Base-by-base conservation (phyloP, 306 rosid genomes). In the Vigna trinervia region DNA sequence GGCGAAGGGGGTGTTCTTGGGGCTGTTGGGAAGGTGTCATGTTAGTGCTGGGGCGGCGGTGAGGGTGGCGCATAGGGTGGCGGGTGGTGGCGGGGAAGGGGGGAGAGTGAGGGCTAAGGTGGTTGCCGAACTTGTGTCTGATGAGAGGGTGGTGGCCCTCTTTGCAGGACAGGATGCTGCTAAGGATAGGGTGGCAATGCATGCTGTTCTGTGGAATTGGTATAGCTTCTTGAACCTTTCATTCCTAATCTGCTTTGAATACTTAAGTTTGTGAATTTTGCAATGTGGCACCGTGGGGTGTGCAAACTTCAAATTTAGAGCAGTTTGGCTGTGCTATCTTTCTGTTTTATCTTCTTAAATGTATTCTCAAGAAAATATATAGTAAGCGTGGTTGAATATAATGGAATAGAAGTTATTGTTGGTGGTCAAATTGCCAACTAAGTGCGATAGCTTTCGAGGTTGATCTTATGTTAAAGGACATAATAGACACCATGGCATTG, bases 171-270 rank as follows among this genome's bases (percentile, higher is more conserved):
- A 89, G 84, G 88, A 80, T 0, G 82, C 85, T 48, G 86, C 87
- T 10, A 90, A 81, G 80, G 96, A 95, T 81, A 87, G 90, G 57
- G 85, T 72, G 61, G 88, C 91, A 65, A 95, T 95, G 97, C 93
- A 92, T 38, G 85, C 96, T 39, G 87, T 95, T 84, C 86, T 95
- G 6, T 95, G 98, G 98, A 95, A 92, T 82, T 92, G 98, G 98
- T 95, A 83, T 86, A 54, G 64, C 52, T 56, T 54, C 56, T n/a
- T 26, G 34, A 36, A 46, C 43, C 67, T 80, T 36, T 63, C 19
- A 83, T 36, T 63, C 39, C 62, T 65, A 71, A 17, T 75, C 43
- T 23, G 61, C 17, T 76, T 58, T 41, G 58, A 74, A 22, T 56
- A 46, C 56, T 6, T 15, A 6, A 6, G 65, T 63, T 26, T 78